Evolutionary conservation across 495 filamentous ascomycete genomes (phyloP).

Genomic region (Penicillium antarcticum): DNA sequence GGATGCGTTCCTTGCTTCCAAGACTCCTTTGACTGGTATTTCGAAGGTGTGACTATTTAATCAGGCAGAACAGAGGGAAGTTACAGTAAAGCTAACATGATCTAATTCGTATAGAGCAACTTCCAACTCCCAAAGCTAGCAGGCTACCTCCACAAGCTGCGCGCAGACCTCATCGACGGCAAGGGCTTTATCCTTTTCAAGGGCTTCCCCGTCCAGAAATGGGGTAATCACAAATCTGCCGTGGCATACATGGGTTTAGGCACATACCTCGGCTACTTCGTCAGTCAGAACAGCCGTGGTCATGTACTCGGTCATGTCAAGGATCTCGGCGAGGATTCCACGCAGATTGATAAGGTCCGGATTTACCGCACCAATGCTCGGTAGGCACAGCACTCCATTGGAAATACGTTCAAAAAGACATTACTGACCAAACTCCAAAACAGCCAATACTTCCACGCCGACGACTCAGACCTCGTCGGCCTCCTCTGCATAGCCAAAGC

Average conservation of each 20-base stretch:
- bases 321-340: conserved; percentile 75
- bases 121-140: conserved; percentile 59
- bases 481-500: conserved; percentile 79
- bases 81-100: neutral
- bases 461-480: conserved; percentile 80
- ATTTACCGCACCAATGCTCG: conserved; percentile 84
- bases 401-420: neutral
- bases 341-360: conserved; percentile 70
- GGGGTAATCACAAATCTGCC: conserved; percentile 71
- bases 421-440: no score
- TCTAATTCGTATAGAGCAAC: conserved; percentile 11
- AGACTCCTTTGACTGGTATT: conserved; percentile 66
- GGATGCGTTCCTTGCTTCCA: conserved; percentile 62
- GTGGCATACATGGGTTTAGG: conserved; percentile 83
- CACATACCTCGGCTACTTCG: conserved; percentile 74
- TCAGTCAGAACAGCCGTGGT: conserved; percentile 75
- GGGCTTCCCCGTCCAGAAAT: conserved; percentile 67
- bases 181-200: conserved; percentile 85
- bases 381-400: conserved; percentile 27
- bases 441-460: conserved; percentile 71
- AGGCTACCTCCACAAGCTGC: conserved; percentile 50
- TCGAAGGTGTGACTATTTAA: conserved; percentile 42
- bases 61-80: neutral
- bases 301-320: conserved; percentile 86
- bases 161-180: conserved; percentile 69